phyloP scores from a whole-genome alignment of 495 filamentous ascomycete species.

The Trichoderma orchidacearum region DNA sequence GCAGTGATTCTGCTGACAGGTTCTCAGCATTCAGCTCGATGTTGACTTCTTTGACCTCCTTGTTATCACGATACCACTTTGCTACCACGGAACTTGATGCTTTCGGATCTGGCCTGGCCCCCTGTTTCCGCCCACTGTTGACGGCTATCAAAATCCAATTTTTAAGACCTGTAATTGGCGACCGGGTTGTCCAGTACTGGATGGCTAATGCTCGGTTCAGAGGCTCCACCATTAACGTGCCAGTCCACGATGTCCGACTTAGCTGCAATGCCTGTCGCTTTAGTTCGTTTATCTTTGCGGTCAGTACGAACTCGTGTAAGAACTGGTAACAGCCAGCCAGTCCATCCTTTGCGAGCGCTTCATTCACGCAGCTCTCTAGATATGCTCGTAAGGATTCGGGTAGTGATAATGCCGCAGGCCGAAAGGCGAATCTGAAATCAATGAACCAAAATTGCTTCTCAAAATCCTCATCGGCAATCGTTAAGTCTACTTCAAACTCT shows the following conservation, averaged over 20 bases:
- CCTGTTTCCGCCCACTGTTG: conserved; percentile 41
- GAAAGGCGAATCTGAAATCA: conserved; percentile 75
- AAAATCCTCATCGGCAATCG: conserved; percentile 68
- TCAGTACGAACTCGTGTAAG: conserved; percentile 73
- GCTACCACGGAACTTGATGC: conserved; percentile 40
- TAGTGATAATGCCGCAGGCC: conserved; percentile 46
- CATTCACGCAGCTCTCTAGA: conserved; percentile 60
- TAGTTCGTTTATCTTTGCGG: conserved; percentile 72
- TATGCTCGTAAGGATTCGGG: conserved; percentile 43
- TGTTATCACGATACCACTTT: conserved; percentile 75
- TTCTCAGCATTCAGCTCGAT: conserved; percentile 50
- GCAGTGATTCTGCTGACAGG: conserved; percentile 57
- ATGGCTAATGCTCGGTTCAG: conserved; percentile 68
- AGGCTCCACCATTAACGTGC: conserved; percentile 57
- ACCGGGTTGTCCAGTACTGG: conserved; percentile 72
- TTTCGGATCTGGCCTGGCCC: conserved; percentile 10
- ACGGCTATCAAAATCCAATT: conserved; percentile 88
- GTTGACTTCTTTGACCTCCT: conserved; percentile 50
- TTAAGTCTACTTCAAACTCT: conserved; percentile 90
- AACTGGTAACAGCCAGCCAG: conserved; percentile 68
- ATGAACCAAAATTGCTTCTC: conserved; percentile 81
- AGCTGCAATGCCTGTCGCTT: conserved; percentile 62
- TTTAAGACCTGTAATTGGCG: conserved; percentile 42
- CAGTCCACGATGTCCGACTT: conserved; percentile 54
- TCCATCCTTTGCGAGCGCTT: conserved; percentile 47